Conservation (phyloP, 2,329 filamentous ascomycete species). For the Cercospora sp. region DNA sequence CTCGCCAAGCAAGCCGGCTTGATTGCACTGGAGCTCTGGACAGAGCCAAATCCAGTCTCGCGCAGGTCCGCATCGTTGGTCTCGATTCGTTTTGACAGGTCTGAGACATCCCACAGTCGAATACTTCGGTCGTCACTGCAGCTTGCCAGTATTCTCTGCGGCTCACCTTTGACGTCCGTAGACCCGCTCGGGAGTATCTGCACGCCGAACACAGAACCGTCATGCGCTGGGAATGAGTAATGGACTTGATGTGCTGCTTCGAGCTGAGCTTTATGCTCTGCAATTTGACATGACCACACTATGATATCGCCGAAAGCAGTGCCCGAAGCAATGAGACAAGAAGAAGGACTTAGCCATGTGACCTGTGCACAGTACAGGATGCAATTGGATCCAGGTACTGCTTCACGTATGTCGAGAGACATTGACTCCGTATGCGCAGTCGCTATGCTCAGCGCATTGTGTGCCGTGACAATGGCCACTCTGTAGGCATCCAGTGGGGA, state of each 20-base stretch:
- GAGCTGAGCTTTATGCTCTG: slow-evolving; percentile 4
- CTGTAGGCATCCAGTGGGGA: background rate
- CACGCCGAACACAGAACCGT: slow-evolving; percentile 92
- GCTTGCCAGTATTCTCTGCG: slow-evolving; percentile 70
- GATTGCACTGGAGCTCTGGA: slow-evolving; percentile 44
- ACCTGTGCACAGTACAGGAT: slow-evolving; percentile 86
- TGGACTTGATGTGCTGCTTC: slow-evolving; percentile 48
- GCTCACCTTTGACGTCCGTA: slow-evolving; percentile 44
- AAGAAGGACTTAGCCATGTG: slow-evolving; percentile 58
- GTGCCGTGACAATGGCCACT: slow-evolving; percentile 74
- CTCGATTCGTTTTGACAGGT: slow-evolving; percentile 40
- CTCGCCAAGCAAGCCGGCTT: slow-evolving; percentile 57
- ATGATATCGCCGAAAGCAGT: slow-evolving; percentile 95
- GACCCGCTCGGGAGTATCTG: slow-evolving; percentile 62
- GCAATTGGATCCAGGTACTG: slow-evolving; percentile 69
- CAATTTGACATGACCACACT: slow-evolving; percentile 70
- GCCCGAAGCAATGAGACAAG: slow-evolving; percentile 77
- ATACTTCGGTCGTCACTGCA: slow-evolving; percentile 95
- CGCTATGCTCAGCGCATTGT: slow-evolving; percentile 70
- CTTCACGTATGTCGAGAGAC: slow-evolving; percentile 12
- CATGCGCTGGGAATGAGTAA: slow-evolving; percentile 67
- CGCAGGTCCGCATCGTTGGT: slow-evolving; percentile 34
- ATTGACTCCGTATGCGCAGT: background rate
- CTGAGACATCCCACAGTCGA: slow-evolving; percentile 79
- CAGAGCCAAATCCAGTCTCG: slow-evolving; percentile 49